Conservation (phyloP, 1,284 basidiomycete species). For the Apiotrichum domesticum region DNA sequence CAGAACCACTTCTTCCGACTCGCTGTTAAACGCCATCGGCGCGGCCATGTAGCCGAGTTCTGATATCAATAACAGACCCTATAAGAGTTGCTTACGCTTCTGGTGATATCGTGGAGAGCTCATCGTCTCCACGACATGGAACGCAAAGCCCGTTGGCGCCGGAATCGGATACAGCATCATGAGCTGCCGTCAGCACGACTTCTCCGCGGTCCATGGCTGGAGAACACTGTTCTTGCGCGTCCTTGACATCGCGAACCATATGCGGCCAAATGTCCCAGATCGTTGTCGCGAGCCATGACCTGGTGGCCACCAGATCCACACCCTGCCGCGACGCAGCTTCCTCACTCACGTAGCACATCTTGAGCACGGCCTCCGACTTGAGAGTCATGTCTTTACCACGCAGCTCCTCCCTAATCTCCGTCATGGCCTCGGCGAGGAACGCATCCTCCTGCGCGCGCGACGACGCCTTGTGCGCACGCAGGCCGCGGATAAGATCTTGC, state of each 20-base stretch:
- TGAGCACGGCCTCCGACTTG: slow-evolving; percentile 90
- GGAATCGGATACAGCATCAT: slow-evolving; percentile 51
- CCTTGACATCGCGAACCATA: no score
- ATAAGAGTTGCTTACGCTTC: slow-evolving; percentile 53
- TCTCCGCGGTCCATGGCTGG: background rate
- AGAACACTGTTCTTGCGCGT: no score
- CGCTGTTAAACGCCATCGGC: slow-evolving; percentile 81
- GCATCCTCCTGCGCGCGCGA: slow-evolving; percentile 46
- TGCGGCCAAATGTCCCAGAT: no score
- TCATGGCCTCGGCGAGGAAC: slow-evolving; percentile 51
- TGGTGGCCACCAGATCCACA: no score
- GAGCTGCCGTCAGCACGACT: slow-evolving; percentile 26
- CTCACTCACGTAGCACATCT: slow-evolving; percentile 84
- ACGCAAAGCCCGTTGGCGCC: slow-evolving; percentile 54
- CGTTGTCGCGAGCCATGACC: no score
- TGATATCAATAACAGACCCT: slow-evolving; percentile 10
- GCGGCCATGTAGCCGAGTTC: slow-evolving; percentile 94
- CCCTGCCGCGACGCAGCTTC: background rate
- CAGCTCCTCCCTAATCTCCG: slow-evolving; percentile 82
- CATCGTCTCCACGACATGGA: slow-evolving; percentile 97
- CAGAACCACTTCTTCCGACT: slow-evolving; percentile 95
- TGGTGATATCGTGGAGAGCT: slow-evolving; percentile 83
- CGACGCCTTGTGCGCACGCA: slow-evolving; percentile 56
- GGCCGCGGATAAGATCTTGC: slow-evolving; percentile 83
- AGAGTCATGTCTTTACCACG: slow-evolving; percentile 92